phyloP scores from a whole-genome alignment of 768 basidiomycete species.

The Pleurotus eryngii region DNA sequence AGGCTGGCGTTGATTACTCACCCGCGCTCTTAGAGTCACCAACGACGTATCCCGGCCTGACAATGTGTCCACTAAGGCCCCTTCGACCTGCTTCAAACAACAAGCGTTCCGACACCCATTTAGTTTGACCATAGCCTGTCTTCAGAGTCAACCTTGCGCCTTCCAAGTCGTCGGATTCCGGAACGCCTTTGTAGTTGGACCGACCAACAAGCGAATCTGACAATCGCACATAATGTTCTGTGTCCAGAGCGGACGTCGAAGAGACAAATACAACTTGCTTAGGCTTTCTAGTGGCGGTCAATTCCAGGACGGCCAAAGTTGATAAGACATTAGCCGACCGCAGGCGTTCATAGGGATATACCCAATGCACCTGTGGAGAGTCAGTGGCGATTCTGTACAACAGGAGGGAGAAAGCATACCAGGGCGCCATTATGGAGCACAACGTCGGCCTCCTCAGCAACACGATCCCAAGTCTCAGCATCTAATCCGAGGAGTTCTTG shows the following conservation, averaged over 20 bases:
- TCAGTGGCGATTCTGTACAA: not conserved
- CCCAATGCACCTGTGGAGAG: constrained; percentile 85
- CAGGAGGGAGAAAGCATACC: constrained; percentile 43
- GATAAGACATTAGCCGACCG: constrained; percentile 91
- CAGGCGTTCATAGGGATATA: constrained; percentile 94
- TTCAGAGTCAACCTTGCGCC: constrained; percentile 72
- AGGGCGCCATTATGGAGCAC: constrained; percentile 96
- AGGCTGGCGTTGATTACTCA: constrained; percentile 30
- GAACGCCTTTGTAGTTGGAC: constrained; percentile 59
- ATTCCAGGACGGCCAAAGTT: constrained; percentile 78
- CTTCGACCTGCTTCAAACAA: constrained; percentile 87
- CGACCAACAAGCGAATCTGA: constrained; percentile 62
- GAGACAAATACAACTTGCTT: constrained; percentile 91
- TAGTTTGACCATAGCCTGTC: constrained; percentile 95
- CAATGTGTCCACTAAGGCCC: constrained; percentile 80
- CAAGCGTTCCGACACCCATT: constrained; percentile 98
- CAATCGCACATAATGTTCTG: constrained; percentile 83
- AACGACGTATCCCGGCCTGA: constrained; percentile 95
- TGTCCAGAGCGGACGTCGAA: constrained; percentile 93
- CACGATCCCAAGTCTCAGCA: constrained; percentile 56
- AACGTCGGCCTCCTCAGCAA: constrained; percentile 73
- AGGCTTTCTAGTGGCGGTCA: constrained; percentile 69
- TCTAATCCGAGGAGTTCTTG: constrained; percentile 72
- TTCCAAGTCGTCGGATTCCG: constrained; percentile 87
- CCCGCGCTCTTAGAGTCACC: constrained; percentile 88